Evolutionary conservation across 495 filamentous ascomycete species (phyloP).

Genomic region (Entonaema liquescens): DNA sequence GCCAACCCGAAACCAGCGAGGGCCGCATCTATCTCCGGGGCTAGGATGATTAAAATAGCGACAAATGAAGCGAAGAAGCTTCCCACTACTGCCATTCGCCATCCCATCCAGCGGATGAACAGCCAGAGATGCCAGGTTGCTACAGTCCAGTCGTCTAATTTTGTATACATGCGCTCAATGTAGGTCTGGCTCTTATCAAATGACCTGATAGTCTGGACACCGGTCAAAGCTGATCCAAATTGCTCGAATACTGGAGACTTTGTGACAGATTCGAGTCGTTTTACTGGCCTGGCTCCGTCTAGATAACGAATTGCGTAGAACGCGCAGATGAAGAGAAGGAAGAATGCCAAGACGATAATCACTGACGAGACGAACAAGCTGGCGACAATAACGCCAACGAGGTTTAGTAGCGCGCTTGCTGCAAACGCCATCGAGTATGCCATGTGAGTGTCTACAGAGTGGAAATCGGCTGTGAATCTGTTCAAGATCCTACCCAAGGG

Average conservation of each 20-base stretch:
- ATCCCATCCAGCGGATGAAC: constrained; percentile 78
- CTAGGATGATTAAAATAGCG: constrained; percentile 68
- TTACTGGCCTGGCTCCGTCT: constrained; percentile 75
- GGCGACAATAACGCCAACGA: constrained; percentile 68
- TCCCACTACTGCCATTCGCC: constrained; percentile 74
- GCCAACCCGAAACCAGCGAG: constrained; percentile 81
- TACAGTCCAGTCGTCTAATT: constrained; percentile 70
- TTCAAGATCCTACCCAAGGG: constrained; percentile 82
- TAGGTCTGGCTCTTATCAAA: constrained; percentile 72
- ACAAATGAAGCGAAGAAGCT: constrained; percentile 73
- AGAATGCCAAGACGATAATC: constrained; percentile 64
- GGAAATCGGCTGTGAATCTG: constrained; percentile 81
- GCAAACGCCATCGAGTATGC: constrained; percentile 67
- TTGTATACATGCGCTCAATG: constrained; percentile 69
- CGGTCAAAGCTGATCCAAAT: constrained; percentile 73
- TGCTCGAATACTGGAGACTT: constrained; percentile 82
- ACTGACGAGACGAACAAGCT: constrained; percentile 69
- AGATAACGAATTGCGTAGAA: constrained; percentile 69
- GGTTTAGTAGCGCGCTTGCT: constrained; percentile 58
- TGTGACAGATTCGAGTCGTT: constrained; percentile 75
- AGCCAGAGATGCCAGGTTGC: constrained; percentile 74
- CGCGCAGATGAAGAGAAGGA: constrained; percentile 64
- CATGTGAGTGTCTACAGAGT: constrained; percentile 71
- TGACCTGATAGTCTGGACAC: constrained; percentile 78
- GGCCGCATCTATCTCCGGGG: constrained; percentile 72